Conservation (phyloP, 164 flowering plant species). For the Paratinospora sagittata region DNA sequence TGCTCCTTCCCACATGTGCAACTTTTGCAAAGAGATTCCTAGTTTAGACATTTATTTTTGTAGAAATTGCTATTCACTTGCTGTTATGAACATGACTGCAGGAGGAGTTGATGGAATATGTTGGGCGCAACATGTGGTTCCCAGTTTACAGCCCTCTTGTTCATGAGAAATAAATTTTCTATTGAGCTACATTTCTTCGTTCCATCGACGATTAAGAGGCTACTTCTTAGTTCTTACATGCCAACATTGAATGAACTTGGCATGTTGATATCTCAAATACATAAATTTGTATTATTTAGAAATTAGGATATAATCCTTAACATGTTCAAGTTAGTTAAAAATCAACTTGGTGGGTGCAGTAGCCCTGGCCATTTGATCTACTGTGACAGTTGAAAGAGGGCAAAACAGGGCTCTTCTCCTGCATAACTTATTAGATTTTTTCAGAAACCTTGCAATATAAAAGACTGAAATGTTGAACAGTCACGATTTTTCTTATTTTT, state of each 20-base stretch:
- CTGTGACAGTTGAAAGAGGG: neutral
- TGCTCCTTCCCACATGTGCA: neutral
- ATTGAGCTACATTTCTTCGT: neutral
- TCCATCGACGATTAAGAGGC: neutral
- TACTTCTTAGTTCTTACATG: neutral
- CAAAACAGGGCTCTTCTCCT: neutral
- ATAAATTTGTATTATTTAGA: neutral
- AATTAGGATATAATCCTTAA: neutral
- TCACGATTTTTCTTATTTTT: neutral
- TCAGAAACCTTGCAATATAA: too few relatives aligned
- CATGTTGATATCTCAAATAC: neutral
- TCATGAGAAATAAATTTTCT: conserved; percentile 31
- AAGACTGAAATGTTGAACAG: too few relatives aligned
- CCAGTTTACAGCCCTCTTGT: conserved; percentile 92
- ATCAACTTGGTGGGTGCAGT: neutral
- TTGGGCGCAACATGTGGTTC: conserved; percentile 80
- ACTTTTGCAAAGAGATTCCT: neutral
- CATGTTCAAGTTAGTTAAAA: neutral
- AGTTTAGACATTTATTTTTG: neutral
- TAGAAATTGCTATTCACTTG: neutral
- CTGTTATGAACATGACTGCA: conserved; percentile 29
- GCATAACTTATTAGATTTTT: too few relatives aligned
- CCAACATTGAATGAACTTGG: neutral
- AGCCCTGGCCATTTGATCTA: neutral
- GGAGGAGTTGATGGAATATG: conserved; percentile 70